Evolutionary conservation across 2,329 filamentous ascomycete species (phyloP).

Genomic region (Cryphonectria nitschkei): DNA sequence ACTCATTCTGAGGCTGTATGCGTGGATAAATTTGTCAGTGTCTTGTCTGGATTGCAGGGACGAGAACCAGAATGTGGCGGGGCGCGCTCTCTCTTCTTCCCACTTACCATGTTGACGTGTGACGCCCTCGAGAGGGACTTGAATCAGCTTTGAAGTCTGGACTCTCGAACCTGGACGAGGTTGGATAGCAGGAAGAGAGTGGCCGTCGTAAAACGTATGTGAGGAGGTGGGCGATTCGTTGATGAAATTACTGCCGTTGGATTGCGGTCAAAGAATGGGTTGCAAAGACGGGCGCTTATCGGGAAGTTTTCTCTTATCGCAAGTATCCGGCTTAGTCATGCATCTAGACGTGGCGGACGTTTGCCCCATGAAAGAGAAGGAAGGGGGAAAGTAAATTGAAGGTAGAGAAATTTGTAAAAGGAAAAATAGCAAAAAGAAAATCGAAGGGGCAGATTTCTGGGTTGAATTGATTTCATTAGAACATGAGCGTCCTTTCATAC

Average conservation of each 20-base stretch:
- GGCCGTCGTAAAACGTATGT: neutral
- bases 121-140: slow-evolving; percentile 27
- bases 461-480: neutral
- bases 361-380: no score
- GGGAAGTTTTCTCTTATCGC: slow-evolving; percentile 19
- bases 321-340: slow-evolving; percentile 6
- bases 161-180: neutral
- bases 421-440: no score
- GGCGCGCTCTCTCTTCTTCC: neutral
- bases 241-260: neutral
- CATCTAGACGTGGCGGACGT: neutral
- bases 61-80: slow-evolving; percentile 17
- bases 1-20: slow-evolving; percentile 78
- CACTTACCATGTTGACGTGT: slow-evolving; percentile 24
- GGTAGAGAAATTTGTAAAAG: no score
- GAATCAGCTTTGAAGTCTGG: neutral
- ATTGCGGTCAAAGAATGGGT: slow-evolving; percentile 2
- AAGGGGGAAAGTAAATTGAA: no score
- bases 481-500: neutral
- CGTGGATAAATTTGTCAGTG: slow-evolving; percentile 23
- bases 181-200: neutral
- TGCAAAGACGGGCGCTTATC: slow-evolving; percentile 21
- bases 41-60: slow-evolving; percentile 33
- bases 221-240: neutral
- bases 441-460: neutral